Evolutionary conservation across 164 flowering plant genomes (phyloP), one percentile per base, ranked within the genome.

Genomic region (Platanus orientalis): DNA sequence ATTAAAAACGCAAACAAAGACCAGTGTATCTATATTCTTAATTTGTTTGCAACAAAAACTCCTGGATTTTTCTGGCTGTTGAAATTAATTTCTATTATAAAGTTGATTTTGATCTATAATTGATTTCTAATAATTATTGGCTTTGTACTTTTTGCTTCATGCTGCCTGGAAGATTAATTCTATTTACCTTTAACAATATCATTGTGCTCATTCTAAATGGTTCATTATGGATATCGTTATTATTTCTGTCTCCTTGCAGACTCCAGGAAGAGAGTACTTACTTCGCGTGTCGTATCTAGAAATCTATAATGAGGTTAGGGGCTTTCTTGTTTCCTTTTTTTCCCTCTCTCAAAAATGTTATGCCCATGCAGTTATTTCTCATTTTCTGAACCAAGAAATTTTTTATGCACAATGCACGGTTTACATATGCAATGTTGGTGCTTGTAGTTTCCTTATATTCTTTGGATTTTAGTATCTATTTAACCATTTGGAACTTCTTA

Each of bases 241-340:
- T 23, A 55, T 20, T 54, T 24, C 14, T 14, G 56, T 71, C 54
- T 75, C 61, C 34, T 25, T 78, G 69, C 90, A 93, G 98, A 93
- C 98, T 69, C 98, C 97, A 42, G 98, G 98, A 62, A 79, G 97
- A 48, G 98, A 93, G 73, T 93, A 80, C 74, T 76, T 93, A 57
- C 92, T 93, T 64, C 97, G 98, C 1, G 97, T 93, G 21, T 93
- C 98, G n/a, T 93, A 93, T 80, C 87, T 93, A 72, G 98, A 93
- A 76, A 93, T 93, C 60, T 93, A 93, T 63, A 93, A 93, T 70
- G 98, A 93, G 97, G 98, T 89, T 9, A 67, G 83, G 20, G 13
- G 9, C 17, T 21, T 40, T 60, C 19, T 60, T 45, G 48, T 16
- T 45, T 23, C 47, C 21, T 20, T 49, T 25, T 49, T 11, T 4